phyloP scores from a whole-genome alignment of 1,139 yeast species.

The Chernovozyma sophiae-reginae region DNA sequence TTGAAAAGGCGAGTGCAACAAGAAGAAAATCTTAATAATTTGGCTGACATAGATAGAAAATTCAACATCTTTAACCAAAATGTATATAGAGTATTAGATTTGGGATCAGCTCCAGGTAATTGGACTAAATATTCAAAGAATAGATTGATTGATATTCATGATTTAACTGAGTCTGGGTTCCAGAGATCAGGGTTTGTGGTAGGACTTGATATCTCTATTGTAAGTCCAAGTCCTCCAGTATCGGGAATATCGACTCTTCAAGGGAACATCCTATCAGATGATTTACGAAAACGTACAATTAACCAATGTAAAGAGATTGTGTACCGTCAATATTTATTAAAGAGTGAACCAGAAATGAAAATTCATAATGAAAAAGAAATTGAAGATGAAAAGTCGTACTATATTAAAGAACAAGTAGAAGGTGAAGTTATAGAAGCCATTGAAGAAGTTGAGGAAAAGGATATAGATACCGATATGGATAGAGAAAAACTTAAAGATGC shows the following conservation, averaged over 20 bases:
- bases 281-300: slow-evolving; percentile 59
- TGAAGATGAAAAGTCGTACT: slow-evolving; percentile 1
- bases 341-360: neutral
- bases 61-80: slow-evolving; percentile 23
- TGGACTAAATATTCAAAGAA: slow-evolving; percentile 78
- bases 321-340: slow-evolving; percentile 8
- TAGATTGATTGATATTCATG: slow-evolving; percentile 26
- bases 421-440: neutral
- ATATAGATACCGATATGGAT: neutral
- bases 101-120: slow-evolving; percentile 93
- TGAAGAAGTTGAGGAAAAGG: neutral
- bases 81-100: slow-evolving; percentile 31
- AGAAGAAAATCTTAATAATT: neutral
- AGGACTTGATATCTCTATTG: slow-evolving; percentile 75
- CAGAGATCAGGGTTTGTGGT: slow-evolving; percentile 59
- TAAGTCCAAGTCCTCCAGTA: slow-evolving; percentile 57
- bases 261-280: slow-evolving; percentile 73
- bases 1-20: slow-evolving; percentile 1
- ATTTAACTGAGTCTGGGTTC: slow-evolving; percentile 43
- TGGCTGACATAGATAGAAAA: slow-evolving; percentile 21
- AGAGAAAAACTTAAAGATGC: no score
- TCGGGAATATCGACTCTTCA: slow-evolving; percentile 75
- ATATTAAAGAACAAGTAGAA: slow-evolving; percentile 1
- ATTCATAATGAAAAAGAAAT: no score
- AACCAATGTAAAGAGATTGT: slow-evolving; percentile 50